Base-by-base conservation (phyloP, 768 basidiomycete genomes). In the Tephrocybe sp. region DNA sequence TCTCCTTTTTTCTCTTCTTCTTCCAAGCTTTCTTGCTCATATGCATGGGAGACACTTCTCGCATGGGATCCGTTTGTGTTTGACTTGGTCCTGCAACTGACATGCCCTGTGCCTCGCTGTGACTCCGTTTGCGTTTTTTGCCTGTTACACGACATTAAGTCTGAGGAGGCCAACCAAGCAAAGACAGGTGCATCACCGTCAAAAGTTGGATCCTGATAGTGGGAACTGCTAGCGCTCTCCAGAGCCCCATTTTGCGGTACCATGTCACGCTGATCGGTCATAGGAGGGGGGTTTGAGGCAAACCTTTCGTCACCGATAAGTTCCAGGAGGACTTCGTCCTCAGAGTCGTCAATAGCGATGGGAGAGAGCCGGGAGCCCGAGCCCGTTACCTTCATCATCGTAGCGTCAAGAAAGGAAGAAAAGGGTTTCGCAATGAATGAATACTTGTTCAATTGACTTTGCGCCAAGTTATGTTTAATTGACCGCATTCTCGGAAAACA, bases 331-430 rank as follows among this genome's bases (percentile, higher is more conserved):
- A 70, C 69, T 40, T 75, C 73, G 23, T 72, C 69, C 55, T 75
- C 73, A 23, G 72, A 74, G 52, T 74, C 72, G 42, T 72, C 69
- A 31, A 74, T 61, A 33, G 63, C 54, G 16, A 73, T 73, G 31
- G 73, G 73, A 23, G 69, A 75, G 16, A 41, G 57, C 41, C 55
- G 55, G 0, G 72, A 69, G 36, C 72, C 72, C 17, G 65, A 53
- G 47, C 68, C 68, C 20, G 51, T 54, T 3, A n/a, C 32, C 45
- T 54, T 60, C 58, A 56, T 59, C n/a, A 26, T 30, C 17, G 34
- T 3, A 39, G 14, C n/a, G 48, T 32, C 23, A 23, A 26, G 39
- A 32, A 49, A 34, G 11, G 1, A 16, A 9, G 19, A 12, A 26
- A 26, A 41, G 32, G 26, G 33, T 46, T 12, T 35, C 6, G 20